phyloP scores from a whole-genome alignment of 1,139 yeast species.

The Kodamaea ohmeri region DNA sequence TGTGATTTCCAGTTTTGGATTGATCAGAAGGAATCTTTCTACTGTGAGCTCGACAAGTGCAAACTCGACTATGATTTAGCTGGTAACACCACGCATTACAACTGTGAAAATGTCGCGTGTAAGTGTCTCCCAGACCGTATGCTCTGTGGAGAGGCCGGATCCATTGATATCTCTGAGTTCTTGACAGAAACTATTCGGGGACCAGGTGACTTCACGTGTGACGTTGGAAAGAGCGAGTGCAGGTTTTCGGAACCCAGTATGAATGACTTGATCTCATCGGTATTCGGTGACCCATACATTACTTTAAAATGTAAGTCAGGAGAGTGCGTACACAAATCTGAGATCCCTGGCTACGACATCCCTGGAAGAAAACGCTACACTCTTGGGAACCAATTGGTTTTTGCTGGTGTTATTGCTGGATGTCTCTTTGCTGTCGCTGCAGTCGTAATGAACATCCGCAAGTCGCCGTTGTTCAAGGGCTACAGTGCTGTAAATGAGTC shows the following conservation, averaged over 20 bases:
- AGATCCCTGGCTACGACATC: conserved; percentile 81
- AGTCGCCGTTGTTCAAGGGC: conserved; percentile 59
- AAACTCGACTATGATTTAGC: conserved; percentile 60
- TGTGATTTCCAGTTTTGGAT: conserved; percentile 98
- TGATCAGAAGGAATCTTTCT: conserved; percentile 83
- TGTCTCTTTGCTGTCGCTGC: conserved; percentile 38
- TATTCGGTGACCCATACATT: conserved; percentile 90
- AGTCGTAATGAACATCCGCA: conserved; percentile 51
- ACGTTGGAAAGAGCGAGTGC: conserved; percentile 58
- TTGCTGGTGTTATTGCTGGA: conserved; percentile 48
- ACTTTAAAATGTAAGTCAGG: conserved; percentile 78
- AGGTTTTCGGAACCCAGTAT: conserved; percentile 90
- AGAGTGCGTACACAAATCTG: conserved; percentile 89
- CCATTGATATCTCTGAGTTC: conserved; percentile 92
- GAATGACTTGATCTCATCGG: conserved; percentile 85
- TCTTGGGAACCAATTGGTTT: conserved; percentile 47
- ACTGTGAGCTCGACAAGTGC: conserved; percentile 77
- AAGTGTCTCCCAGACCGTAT: conserved; percentile 87
- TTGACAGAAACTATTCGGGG: conserved; percentile 85
- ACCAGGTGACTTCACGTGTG: conserved; percentile 90
- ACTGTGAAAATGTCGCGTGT: conserved; percentile 74
- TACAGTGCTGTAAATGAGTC: conserved; percentile 20
- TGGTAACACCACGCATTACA: conserved; percentile 71
- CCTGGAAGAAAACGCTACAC: conserved; percentile 61
- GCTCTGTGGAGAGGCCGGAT: conserved; percentile 92